Base-by-base conservation (phyloP, 1,139 yeast genomes). In the Protomyces pachydermus region DNA sequence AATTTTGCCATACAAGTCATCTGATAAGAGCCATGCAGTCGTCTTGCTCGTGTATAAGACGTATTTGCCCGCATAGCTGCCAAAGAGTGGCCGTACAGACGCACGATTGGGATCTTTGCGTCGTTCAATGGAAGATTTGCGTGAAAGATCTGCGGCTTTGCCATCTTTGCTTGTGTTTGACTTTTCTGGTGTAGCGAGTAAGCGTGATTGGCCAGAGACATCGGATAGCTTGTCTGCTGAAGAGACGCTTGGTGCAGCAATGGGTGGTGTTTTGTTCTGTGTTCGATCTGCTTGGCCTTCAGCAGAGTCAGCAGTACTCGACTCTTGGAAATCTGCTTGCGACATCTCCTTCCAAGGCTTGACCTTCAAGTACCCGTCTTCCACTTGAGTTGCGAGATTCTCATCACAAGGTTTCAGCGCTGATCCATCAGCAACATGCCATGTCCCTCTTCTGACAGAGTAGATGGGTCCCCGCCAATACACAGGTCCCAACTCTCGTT, bases 401-500 rank as follows among this genome's bases (percentile, higher is more conserved):
- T 77, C 78, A 3, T 80, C 74, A 34, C 90, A 74, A 0, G 97
- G 97, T 5, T 74, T 72, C 28, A 73, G 68, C 38, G 46, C 37
- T 45, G 72, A 70, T 2, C 86, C 85, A 62, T 82, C 82, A 3
- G 81, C 74, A 58, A 80, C 77, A 72, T 89, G 90, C 98, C 98
- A 91, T 0, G 84, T 74, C 0, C 97, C 97, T 60, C 98, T 77
- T 46, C 97, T 79, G 1, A 91, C 88, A 68, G 88, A 93, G 72
- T 85, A 93, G 0, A 79, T 77, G 0, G 97, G 95, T 0, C 98
- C 98, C 2, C 84, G 86, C 98, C 98, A 91, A 73, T 86, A 91
- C 0, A 86, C 81, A 0, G 98, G 96, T 1, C 77, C 69, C 69
- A 91, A 74, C 62, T 80, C 80, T 73, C 84, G 80, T 6, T 76